Base-by-base conservation (phyloP, 768 basidiomycete genomes). In the Mycena rosella region DNA sequence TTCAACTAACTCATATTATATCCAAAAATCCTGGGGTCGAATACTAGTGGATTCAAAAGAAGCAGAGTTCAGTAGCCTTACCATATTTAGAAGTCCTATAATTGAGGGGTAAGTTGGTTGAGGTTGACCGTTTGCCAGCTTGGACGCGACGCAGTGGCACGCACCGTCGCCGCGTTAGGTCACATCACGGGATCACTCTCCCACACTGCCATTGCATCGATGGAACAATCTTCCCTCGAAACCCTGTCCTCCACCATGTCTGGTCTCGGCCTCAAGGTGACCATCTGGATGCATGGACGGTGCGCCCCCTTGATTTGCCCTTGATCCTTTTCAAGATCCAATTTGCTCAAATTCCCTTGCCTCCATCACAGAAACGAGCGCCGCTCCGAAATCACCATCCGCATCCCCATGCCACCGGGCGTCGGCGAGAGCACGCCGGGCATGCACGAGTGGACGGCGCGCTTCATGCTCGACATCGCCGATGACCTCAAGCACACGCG, bases 401-500 rank as follows among this genome's bases (percentile, higher is more conserved):
- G 53, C 14, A 59, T 58, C 15, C 20, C 7, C 2, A 64, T 64
- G 53, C 62, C 62, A 6, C 62, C 48, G 14, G 63, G 47, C 5
- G 49, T 59, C 11, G 38, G 34, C 6, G 29, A 45, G 57, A 59
- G 56, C 38, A 58, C 63, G 14, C 57, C 57, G 14, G 56, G 32
- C 14, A 65, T 58, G 57, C 57, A 65, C 57, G 44, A 51, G 49
- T 65, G 64, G 57, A 65, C 57, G 9, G 56, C 53, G 32, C 38
- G 53, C 27, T 59, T 59, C 24, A 65, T 59, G 63, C 32, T 65
- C 11, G 48, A 65, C 11, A 58, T 59, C 29, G 40, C 56, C 0
- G 56, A 59, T 20, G 63, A 65, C 32, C 36, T 65, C 14, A 65
- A 65, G 49, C 56, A 65, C 57, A 65, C 56, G 15, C 56, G 52